Conservation (phyloP, 768 basidiomycete species). For the Suillus paluster region DNA sequence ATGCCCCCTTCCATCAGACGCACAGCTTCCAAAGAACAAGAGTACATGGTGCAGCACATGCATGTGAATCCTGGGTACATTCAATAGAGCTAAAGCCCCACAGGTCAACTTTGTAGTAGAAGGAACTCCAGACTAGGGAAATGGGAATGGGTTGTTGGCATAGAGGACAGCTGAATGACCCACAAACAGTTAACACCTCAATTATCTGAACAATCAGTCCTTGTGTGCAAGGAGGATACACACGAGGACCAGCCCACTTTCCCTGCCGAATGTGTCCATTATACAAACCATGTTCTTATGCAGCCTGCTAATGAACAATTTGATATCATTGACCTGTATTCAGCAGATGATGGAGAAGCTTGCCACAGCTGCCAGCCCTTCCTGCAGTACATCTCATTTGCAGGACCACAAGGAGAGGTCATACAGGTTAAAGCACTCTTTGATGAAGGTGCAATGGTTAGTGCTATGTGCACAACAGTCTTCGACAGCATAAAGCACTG, state of each 20-base stretch:
- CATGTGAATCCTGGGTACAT: not conserved
- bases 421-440: slow-evolving; percentile 14
- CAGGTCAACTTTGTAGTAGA: not conserved
- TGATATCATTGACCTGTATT: slow-evolving; percentile 1
- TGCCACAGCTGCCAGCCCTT: not conserved
- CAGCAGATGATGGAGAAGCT: not conserved
- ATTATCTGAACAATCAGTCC: not conserved
- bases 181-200: not conserved
- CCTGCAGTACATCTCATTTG: not conserved
- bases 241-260: not conserved
- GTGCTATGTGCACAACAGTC: slow-evolving; percentile 24
- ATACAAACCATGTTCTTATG: no score
- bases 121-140: not conserved
- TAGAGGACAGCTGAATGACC: not conserved
- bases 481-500: slow-evolving; percentile 9
- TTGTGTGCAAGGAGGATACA: not conserved
- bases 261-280: not conserved
- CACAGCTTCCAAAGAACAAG: not conserved
- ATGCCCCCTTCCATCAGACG: not conserved
- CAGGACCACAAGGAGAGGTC: not conserved
- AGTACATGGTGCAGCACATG: not conserved
- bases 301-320: not conserved
- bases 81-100: not conserved
- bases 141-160: not conserved
- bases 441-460: slow-evolving; percentile 38